These are phyloP conservation scores for Fusarium solani-melongenae DNA, from an alignment of 2,329 filamentous ascomycete species.

Conservation along the genomic window DNA sequence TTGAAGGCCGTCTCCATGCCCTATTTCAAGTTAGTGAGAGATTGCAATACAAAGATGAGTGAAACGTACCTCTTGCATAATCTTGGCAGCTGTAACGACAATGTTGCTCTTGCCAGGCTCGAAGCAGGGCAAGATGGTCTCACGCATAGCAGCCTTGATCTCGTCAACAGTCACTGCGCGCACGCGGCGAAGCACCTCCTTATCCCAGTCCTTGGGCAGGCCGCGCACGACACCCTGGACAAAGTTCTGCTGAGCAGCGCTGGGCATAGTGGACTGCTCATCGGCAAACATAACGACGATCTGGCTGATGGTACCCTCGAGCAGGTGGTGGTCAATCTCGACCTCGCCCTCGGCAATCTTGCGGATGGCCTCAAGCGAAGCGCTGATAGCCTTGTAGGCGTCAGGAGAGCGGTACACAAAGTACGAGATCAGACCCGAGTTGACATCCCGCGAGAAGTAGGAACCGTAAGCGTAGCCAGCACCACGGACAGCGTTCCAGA, in stretches of 20 bases:
- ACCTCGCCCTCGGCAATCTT: constrained; percentile 78
- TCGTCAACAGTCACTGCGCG: constrained; percentile 80
- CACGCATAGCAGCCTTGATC: constrained; percentile 78
- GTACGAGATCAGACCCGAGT: constrained; percentile 84
- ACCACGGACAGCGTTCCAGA: constrained; percentile 93
- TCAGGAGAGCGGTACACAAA: constrained; percentile 92
- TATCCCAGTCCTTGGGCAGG: constrained; percentile 81
- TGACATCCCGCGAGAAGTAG: constrained; percentile 80
- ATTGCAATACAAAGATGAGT: background rate
- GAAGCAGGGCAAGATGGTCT: constrained; percentile 84
- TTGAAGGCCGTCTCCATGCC: constrained; percentile 80
- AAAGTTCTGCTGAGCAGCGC: constrained; percentile 86
- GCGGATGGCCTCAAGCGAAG: constrained; percentile 78
- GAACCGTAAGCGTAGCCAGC: constrained; percentile 94
- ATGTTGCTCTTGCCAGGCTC: constrained; percentile 83
- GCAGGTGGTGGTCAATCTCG: constrained; percentile 80
- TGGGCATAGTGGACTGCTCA: constrained; percentile 86
- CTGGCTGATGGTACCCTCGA: constrained; percentile 90
- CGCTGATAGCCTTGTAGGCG: constrained; percentile 84
- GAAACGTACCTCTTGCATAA: constrained; percentile 80
- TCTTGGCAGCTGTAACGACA: constrained; percentile 86
- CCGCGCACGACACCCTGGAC: constrained; percentile 82
- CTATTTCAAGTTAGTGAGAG: constrained; percentile 56
- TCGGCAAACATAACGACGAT: constrained; percentile 90
- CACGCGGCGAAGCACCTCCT: constrained; percentile 80